Percentiles rank a stretch among this genome's conserved stretches.
These are phyloP conservation scores for Alternaria arbusti DNA, from an alignment of 2,329 filamentous ascomycete genomes.

Conservation along the genomic window DNA sequence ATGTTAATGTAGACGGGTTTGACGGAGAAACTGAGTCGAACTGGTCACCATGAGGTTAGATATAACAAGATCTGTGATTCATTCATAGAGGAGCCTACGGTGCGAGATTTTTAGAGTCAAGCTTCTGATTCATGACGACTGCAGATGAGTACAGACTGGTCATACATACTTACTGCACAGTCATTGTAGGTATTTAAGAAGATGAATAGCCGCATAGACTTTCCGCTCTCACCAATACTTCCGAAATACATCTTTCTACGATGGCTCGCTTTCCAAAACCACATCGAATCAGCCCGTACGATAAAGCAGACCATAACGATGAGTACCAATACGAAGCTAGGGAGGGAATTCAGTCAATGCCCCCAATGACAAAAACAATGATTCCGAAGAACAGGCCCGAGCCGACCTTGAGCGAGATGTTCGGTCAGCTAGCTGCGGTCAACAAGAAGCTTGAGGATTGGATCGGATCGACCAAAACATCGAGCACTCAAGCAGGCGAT, in stretches of 20 bases:
- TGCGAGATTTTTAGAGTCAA: too few species aligned
- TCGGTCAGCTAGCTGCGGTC: too few species aligned
- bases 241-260: neutral
- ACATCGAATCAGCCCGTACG: too few species aligned
- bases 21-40: too few species aligned
- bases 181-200: neutral
- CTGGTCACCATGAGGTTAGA: too few species aligned
- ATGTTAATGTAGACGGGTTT: too few species aligned
- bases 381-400: neutral
- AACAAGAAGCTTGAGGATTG: too few species aligned
- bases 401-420: neutral
- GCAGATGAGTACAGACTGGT: neutral
- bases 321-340: neutral
- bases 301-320: neutral
- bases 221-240: conserved; percentile 6
- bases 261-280: neutral
- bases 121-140: neutral
- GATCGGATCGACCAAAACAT: too few species aligned
- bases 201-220: neutral
- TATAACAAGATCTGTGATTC: too few species aligned
- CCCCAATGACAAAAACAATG: neutral
- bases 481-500: too few species aligned
- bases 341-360: neutral
- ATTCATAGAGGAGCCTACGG: too few species aligned
- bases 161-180: neutral